These are phyloP conservation scores for Dendrobium nobile DNA, from an alignment of 106 monocot genomes.

Conservation along the genomic window DNA sequence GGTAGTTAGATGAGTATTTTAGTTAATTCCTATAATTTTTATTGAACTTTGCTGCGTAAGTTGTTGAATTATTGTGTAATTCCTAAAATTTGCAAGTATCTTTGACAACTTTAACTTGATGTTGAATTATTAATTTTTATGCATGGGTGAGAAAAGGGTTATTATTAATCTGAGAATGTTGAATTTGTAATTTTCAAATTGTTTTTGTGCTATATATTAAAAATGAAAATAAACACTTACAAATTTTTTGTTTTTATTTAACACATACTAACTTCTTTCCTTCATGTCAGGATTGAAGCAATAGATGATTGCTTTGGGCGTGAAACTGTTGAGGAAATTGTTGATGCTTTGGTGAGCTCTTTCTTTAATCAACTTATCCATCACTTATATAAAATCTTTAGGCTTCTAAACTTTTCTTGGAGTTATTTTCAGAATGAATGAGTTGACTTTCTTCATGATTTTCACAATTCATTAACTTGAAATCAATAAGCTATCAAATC, in stretches of 20 bases:
- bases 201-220: not conserved
- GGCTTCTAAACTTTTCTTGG: not conserved
- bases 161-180: not conserved
- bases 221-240: too few species aligned
- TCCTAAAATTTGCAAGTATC: not conserved
- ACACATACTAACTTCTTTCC: not conserved
- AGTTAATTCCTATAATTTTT: not conserved
- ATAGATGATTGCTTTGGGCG: slow-evolving; percentile 87
- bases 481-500: not conserved
- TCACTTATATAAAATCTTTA: not conserved
- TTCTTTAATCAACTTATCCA: not conserved
- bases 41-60: too few species aligned
- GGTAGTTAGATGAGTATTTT: not conserved
- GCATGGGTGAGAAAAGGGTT: not conserved
- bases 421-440: not conserved
- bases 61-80: not conserved
- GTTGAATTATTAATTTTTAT: slow-evolving; percentile 1
- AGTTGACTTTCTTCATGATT: not conserved
- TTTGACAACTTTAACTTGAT: not conserved
- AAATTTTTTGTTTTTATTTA: not conserved
- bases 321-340: slow-evolving; percentile 90
- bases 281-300: slow-evolving; percentile 51
- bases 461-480: not conserved
- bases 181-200: not conserved
- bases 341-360: slow-evolving; percentile 78